Conservation (phyloP, 2,329 filamentous ascomycete genomes). For the Aspergillus novoparasiticus region DNA sequence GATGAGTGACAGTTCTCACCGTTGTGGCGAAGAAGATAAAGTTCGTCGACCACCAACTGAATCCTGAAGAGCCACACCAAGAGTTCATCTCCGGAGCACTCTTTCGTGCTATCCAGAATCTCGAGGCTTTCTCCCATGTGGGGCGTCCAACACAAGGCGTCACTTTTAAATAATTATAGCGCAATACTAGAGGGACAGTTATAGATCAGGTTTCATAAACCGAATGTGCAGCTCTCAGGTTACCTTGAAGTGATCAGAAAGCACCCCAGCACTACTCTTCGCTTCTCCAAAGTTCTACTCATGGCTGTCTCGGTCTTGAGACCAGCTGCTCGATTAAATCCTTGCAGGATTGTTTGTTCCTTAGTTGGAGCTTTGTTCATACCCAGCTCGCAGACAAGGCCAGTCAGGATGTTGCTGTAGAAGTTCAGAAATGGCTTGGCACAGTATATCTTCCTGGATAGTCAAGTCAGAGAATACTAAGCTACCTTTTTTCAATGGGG, state of each 20-base stretch:
- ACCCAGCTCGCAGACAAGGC: slow-evolving; percentile 18
- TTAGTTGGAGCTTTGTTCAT: background rate
- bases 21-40: background rate
- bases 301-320: background rate
- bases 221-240: background rate
- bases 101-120: slow-evolving; percentile 47
- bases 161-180: slow-evolving; percentile 51
- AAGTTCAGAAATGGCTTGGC: background rate
- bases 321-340: background rate
- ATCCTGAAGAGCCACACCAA: slow-evolving; percentile 38
- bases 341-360: background rate
- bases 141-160: slow-evolving; percentile 59
- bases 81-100: slow-evolving; percentile 53
- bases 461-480: background rate
- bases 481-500: background rate
- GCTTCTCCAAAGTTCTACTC: slow-evolving; percentile 50
- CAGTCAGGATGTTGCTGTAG: slow-evolving; percentile 18
- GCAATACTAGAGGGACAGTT: slow-evolving; percentile 35
- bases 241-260: slow-evolving; percentile 49
- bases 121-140: slow-evolving; percentile 61
- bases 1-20: background rate
- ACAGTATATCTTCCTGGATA: background rate
- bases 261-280: slow-evolving; percentile 52
- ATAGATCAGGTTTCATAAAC: background rate
- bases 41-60: slow-evolving; percentile 18